Base-by-base conservation (phyloP, 169 alveolate genomes). In the Cryptosporidium parvum region DNA sequence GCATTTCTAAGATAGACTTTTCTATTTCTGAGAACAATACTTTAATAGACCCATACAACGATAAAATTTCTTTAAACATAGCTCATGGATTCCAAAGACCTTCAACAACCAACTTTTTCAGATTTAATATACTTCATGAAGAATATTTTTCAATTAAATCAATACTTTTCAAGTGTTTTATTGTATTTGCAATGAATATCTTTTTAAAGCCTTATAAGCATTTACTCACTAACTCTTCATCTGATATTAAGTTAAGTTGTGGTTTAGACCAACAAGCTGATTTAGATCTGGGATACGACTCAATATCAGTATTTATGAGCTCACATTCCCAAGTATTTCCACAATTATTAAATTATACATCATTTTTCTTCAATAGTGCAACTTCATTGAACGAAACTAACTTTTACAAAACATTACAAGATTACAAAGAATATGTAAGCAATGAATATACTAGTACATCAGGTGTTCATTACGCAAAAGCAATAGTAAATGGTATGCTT, bases 301-400 rank as follows among this genome's bases (percentile, higher is more conserved):
- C 86, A 14, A 23, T 73, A 4, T 51, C 69, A 21, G 23, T 73
- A 5, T 73, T 23, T 42, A n/a, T 59, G 53, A 73, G 56, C 23
- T 52, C 70, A 1, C 86, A 73, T 59, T 73, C 86, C 14, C 42
- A 73, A 29, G 86, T 56, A 73, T 73, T 73, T 39, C 56, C 70
- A 5, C 35, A 73, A n/a, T 1, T 73, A 35, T 33, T 73, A n/a
- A 73, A 56, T 31, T 73, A 37, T 23, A 56, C 70, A 8, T 73
- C 86, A 31, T 29, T 16, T 31, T 14, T 39, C 21, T 73, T 73
- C 35, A 73, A 73, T 35, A 16, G 56, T 21, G 86, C 86, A 39
- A 73, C 86, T 1, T 73, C 86, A 31, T 44, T 73, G 53, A 56
- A 59, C 31, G 56, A 52, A 16, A 73, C 53, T 10, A 7, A 10